Conservation (phyloP, 225 moss, liverwort and hornwort species). For the Marchantia polymorpha region DNA sequence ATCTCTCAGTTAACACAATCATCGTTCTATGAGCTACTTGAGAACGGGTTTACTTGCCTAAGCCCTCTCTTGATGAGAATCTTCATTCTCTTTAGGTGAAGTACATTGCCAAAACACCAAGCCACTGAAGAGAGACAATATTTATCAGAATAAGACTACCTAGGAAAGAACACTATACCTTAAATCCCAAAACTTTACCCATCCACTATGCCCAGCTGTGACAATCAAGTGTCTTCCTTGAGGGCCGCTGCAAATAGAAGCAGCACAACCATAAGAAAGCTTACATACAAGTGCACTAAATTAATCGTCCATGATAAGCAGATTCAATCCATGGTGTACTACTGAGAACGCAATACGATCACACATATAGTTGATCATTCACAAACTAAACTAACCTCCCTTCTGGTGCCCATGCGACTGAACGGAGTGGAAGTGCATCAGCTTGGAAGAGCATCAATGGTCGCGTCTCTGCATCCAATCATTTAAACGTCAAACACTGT, state of each 20-base stretch:
- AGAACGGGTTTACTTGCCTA: too few relatives aligned
- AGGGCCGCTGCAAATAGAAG: constrained; percentile 52
- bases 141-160: too few relatives aligned
- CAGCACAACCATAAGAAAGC: not conserved
- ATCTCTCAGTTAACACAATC: too few relatives aligned
- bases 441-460: constrained; percentile 84
- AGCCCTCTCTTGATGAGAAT: too few relatives aligned
- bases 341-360: not conserved
- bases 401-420: constrained; percentile 89
- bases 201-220: constrained; percentile 94
- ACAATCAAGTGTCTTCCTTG: constrained; percentile 73
- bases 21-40: too few relatives aligned
- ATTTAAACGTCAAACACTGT: not conserved
- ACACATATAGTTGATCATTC: not conserved
- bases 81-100: too few relatives aligned
- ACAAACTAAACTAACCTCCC: constrained; percentile 42
- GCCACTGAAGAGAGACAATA: too few relatives aligned
- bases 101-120: too few relatives aligned
- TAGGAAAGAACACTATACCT: constrained; percentile 41
- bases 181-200: constrained; percentile 91
- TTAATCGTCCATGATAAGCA: not conserved
- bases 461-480: constrained; percentile 51
- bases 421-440: constrained; percentile 77
- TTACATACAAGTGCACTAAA: too few relatives aligned
- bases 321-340: not conserved